A percentile compares a stretch with the other conserved stretches of the same genome.
Conservation (phyloP, 2,329 filamentous ascomycete genomes). For the Phaeomoniella chlamydospora region DNA sequence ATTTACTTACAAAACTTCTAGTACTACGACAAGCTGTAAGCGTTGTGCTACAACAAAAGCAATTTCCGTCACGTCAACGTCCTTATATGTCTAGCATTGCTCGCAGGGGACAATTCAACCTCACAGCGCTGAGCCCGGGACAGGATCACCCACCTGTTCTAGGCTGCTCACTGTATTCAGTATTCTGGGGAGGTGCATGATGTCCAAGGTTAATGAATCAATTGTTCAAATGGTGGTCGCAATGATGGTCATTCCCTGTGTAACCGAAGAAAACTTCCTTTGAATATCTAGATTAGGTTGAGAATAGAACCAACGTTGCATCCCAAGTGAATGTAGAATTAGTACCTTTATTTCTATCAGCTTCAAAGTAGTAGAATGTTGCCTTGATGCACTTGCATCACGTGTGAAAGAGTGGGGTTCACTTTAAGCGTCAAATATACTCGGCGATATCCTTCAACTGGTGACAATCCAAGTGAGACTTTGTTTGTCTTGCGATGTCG, state of each 20-base stretch:
- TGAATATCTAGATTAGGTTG: constrained; percentile 12
- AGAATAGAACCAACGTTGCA: constrained; percentile 1
- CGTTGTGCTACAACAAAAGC: constrained; percentile 17
- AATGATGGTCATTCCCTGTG: constrained; percentile 5
- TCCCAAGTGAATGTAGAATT: background rate
- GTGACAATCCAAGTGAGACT: too few species aligned
- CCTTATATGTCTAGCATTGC: too few species aligned
- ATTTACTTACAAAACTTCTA: constrained; percentile 34
- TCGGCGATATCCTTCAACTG: too few species aligned
- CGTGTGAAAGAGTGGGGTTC: too few species aligned
- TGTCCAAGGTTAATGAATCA: constrained; percentile 14
- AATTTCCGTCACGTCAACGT: constrained; percentile 14
- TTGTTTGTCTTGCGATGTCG: too few species aligned
- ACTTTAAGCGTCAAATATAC: too few species aligned
- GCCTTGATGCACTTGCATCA: too few species aligned
- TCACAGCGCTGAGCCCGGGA: too few species aligned
- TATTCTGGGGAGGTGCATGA: constrained; percentile 17
- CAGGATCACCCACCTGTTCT: background rate
- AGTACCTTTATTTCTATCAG: too few species aligned
- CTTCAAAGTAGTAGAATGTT: too few species aligned
- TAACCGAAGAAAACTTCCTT: constrained; percentile 12
- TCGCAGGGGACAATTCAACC: too few species aligned
- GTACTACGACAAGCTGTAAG: constrained; percentile 99
- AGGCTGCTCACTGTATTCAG: background rate
- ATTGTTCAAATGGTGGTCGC: background rate